Percentiles rank a stretch among this genome's conserved stretches.
Conservation (phyloP, 1,139 yeast genomes). For the Lipomyces yarrowii region DNA sequence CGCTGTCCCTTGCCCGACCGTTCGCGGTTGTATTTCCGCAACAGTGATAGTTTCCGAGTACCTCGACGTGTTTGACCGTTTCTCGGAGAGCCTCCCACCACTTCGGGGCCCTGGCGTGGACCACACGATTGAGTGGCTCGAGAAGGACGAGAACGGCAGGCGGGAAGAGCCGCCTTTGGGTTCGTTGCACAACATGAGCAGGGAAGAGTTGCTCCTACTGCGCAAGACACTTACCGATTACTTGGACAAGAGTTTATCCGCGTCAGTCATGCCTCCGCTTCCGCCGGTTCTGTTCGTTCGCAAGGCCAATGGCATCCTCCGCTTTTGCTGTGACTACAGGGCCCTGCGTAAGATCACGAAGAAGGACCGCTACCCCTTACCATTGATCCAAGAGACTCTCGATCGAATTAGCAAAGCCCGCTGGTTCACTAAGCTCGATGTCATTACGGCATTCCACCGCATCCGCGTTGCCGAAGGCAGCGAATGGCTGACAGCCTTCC, state of each 20-base stretch:
- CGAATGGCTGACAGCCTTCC: slow-evolving; percentile 28
- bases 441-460: slow-evolving; percentile 34
- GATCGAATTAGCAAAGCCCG: slow-evolving; percentile 15
- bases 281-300: slow-evolving; percentile 10
- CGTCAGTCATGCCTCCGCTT: slow-evolving; percentile 6
- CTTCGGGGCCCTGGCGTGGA: background rate
- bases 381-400: slow-evolving; percentile 11
- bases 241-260: slow-evolving; percentile 6
- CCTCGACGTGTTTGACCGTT: background rate
- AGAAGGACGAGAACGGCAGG: background rate
- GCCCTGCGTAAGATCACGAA: background rate
- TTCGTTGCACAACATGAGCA: background rate
- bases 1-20: background rate
- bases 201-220: background rate
- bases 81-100: background rate
- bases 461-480: slow-evolving; percentile 40
- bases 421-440: slow-evolving; percentile 33
- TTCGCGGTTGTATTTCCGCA: background rate
- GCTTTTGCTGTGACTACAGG: background rate
- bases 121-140: background rate
- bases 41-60: background rate
- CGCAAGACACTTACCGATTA: background rate
- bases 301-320: slow-evolving; percentile 13
- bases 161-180: background rate
- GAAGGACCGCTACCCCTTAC: slow-evolving; percentile 12